phyloP scores from a whole-genome alignment of 306 rosid genomes.

The Castanopsis chinensis region DNA sequence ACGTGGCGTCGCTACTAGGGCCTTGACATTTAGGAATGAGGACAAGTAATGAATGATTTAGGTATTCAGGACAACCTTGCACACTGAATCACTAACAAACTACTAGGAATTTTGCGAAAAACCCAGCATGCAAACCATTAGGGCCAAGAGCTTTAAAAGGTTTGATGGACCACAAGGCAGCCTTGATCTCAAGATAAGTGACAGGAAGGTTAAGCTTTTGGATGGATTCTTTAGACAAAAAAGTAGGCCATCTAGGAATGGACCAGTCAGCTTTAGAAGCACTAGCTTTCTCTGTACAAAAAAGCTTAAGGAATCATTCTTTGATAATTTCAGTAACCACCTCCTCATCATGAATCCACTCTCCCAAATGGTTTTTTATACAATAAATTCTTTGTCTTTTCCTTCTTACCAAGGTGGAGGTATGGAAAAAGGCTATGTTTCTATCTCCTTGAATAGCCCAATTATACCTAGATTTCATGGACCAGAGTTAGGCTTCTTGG shows the following conservation, averaged over 20 bases:
- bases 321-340: neutral
- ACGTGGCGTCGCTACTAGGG: no score
- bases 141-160: neutral
- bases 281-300: neutral
- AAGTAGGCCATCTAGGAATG: no score
- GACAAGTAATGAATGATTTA: neutral
- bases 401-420: neutral
- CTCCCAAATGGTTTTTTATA: neutral
- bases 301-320: neutral
- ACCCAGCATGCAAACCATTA: neutral
- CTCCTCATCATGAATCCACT: neutral
- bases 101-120: neutral
- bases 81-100: neutral
- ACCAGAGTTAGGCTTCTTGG: neutral
- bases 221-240: neutral
- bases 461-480: neutral
- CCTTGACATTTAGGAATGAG: neutral
- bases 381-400: neutral
- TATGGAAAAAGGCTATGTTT: neutral
- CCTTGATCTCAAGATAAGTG: neutral
- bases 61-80: neutral
- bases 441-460: neutral
- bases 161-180: neutral
- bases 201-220: neutral
- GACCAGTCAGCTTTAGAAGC: no score